phyloP scores from a whole-genome alignment of 2,329 filamentous ascomycete species.

The Acephala macrosclerotiorum region DNA sequence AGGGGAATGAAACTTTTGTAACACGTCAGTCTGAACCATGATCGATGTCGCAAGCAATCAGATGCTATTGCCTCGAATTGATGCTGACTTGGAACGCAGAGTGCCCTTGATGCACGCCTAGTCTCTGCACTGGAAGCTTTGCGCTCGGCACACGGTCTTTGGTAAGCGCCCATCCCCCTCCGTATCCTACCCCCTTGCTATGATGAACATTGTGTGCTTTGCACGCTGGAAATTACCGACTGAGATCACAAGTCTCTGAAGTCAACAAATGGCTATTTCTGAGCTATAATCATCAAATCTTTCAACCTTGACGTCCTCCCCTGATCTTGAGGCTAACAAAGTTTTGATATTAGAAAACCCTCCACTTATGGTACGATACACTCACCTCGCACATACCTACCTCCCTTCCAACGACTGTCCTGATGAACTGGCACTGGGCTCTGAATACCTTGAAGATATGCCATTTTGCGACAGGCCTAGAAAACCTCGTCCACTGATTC shows the following conservation, averaged over 20 bases:
- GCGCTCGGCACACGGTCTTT: not conserved
- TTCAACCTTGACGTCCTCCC: not conserved
- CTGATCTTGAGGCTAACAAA: slow-evolving; percentile 12
- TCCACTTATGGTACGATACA: not conserved
- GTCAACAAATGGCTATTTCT: slow-evolving; percentile 89
- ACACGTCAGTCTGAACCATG: slow-evolving; percentile 88
- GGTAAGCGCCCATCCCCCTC: slow-evolving; percentile 21
- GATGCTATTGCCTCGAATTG: not conserved
- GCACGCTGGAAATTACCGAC: slow-evolving; percentile 95
- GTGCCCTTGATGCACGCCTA: not conserved
- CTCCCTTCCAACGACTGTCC: slow-evolving; percentile 41
- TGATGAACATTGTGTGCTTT: slow-evolving; percentile 47
- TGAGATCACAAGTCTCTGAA: slow-evolving; percentile 75
- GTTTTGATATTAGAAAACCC: not conserved
- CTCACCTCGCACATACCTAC: slow-evolving; percentile 19
- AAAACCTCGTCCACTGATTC: slow-evolving; percentile 99
- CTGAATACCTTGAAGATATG: slow-evolving; percentile 80
- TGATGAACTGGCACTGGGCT: slow-evolving; percentile 99
- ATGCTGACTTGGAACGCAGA: slow-evolving; percentile 14
- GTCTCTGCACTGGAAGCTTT: not conserved
- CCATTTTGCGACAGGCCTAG: slow-evolving; percentile 97
- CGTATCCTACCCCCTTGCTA: slow-evolving; percentile 43
- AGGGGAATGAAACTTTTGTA: slow-evolving; percentile 85
- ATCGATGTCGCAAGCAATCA: slow-evolving; percentile 14
- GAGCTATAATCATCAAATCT: slow-evolving; percentile 54